A percentile compares a stretch with the other conserved stretches of the same genome.
Evolutionary conservation across 164 flowering plant genomes (phyloP).

Genomic region (Magnolia officinalis): DNA sequence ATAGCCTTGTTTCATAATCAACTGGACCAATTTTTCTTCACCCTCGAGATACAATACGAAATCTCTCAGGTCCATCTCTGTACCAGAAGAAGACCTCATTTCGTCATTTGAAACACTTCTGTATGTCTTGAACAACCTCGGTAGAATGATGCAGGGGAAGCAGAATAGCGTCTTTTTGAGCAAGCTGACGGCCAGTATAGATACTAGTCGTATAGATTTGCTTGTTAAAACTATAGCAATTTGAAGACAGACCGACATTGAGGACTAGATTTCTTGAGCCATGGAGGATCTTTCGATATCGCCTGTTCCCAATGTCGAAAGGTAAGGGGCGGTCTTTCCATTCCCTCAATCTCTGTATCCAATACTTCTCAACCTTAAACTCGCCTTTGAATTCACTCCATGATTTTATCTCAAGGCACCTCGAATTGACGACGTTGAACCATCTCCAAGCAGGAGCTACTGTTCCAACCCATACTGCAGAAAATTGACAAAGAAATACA

Average conservation of each 20-base stretch:
- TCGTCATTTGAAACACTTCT: not conserved
- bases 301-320: not conserved
- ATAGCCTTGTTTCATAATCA: constrained; percentile 32
- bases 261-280: not conserved
- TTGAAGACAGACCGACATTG: constrained; percentile 13
- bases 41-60: constrained; percentile 58
- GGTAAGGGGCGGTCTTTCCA: constrained; percentile 26
- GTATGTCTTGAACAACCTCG: not conserved
- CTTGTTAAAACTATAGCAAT: no score
- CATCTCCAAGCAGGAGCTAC: not conserved
- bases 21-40: constrained; percentile 42
- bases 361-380: constrained; percentile 11
- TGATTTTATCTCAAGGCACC: not conserved
- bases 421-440: not conserved
- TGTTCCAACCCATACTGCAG: not conserved
- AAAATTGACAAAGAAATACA: not conserved
- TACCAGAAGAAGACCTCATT: not conserved
- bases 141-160: no score
- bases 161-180: no score
- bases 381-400: no score
- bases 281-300: not conserved
- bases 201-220: no score
- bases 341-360: constrained; percentile 39
- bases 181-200: no score
- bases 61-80: not conserved